These are phyloP conservation scores for Piloderma croceum DNA, from an alignment of 768 basidiomycete species.

Conservation along the genomic window DNA sequence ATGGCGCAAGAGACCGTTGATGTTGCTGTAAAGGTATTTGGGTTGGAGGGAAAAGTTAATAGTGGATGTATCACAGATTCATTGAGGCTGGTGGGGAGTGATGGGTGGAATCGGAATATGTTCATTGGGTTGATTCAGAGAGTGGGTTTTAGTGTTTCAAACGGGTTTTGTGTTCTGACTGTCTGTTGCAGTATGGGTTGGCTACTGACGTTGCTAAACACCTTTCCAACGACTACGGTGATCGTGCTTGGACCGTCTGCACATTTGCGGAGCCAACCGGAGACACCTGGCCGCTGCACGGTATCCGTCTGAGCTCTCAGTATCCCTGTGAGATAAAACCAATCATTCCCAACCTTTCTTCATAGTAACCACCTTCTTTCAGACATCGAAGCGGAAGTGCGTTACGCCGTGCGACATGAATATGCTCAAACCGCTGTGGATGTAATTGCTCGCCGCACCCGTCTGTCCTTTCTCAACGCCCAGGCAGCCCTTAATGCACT, in stretches of 20 bases:
- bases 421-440: conserved; percentile 92
- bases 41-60: conserved; percentile 47
- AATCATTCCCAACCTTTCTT: background rate
- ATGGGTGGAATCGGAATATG: conserved; percentile 95
- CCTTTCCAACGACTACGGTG: conserved; percentile 90
- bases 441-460: conserved; percentile 86
- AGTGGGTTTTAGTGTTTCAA: conserved; percentile 36
- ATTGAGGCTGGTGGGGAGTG: conserved; percentile 82
- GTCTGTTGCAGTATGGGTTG: conserved; percentile 63
- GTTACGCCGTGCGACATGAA: conserved; percentile 83
- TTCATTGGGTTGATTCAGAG: conserved; percentile 93
- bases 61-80: conserved; percentile 73
- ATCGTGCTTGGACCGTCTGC: conserved; percentile 93
- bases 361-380: background rate
- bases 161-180: conserved; percentile 1
- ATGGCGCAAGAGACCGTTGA: conserved; percentile 97
- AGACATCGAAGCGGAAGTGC: conserved; percentile 86
- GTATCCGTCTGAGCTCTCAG: conserved; percentile 57
- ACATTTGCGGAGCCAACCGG: conserved; percentile 74
- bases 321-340: conserved; percentile 62
- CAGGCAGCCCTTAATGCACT: conserved; percentile 80
- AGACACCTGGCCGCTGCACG: conserved; percentile 81
- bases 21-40: conserved; percentile 74
- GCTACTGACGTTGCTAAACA: conserved; percentile 92
- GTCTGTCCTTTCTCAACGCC: conserved; percentile 89